Evolutionary conservation across 2,329 filamentous ascomycete species (phyloP).

Genomic region (Aspergillus fructus): DNA sequence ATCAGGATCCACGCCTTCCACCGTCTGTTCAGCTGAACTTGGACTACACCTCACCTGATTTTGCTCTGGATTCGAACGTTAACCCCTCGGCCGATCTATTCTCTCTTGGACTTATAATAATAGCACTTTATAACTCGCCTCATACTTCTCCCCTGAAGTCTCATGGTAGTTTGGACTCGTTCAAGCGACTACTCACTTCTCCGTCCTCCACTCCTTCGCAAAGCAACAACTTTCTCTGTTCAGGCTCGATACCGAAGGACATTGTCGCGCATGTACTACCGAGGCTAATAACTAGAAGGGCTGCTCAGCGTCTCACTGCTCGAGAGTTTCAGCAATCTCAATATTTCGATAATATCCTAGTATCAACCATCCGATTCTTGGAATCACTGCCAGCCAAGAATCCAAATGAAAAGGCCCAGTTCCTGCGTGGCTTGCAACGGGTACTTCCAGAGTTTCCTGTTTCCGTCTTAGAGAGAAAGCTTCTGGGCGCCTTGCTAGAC

Average conservation of each 20-base stretch:
- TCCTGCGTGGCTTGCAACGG: slow-evolving; percentile 82
- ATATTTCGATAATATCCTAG: slow-evolving; percentile 95
- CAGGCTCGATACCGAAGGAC: slow-evolving; percentile 75
- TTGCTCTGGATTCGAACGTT: slow-evolving; percentile 86
- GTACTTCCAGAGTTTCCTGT: slow-evolving; percentile 91
- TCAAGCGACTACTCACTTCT: slow-evolving; percentile 79
- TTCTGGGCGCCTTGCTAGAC: slow-evolving; percentile 83
- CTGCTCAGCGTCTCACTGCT: slow-evolving; percentile 82
- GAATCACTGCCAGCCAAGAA: slow-evolving; percentile 91
- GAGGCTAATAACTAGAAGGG: slow-evolving; percentile 79
- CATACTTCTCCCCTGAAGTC: slow-evolving; percentile 83
- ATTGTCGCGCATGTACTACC: slow-evolving; percentile 75
- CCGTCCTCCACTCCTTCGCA: slow-evolving; percentile 75
- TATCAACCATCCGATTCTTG: slow-evolving; percentile 93
- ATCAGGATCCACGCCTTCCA: slow-evolving; percentile 81
- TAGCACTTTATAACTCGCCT: slow-evolving; percentile 92
- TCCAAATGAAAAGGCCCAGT: slow-evolving; percentile 82
- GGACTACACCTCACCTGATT: slow-evolving; percentile 93
- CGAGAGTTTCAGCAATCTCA: slow-evolving; percentile 91
- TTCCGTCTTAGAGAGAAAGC: slow-evolving; percentile 90
- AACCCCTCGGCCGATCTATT: slow-evolving; percentile 88
- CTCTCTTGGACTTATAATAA: slow-evolving; percentile 81
- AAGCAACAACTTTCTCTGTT: slow-evolving; percentile 80
- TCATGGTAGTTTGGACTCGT: slow-evolving; percentile 76
- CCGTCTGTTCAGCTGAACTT: slow-evolving; percentile 81